Evolutionary conservation across 768 basidiomycete genomes (phyloP).

Genomic region (Rhodocollybia butyracea): DNA sequence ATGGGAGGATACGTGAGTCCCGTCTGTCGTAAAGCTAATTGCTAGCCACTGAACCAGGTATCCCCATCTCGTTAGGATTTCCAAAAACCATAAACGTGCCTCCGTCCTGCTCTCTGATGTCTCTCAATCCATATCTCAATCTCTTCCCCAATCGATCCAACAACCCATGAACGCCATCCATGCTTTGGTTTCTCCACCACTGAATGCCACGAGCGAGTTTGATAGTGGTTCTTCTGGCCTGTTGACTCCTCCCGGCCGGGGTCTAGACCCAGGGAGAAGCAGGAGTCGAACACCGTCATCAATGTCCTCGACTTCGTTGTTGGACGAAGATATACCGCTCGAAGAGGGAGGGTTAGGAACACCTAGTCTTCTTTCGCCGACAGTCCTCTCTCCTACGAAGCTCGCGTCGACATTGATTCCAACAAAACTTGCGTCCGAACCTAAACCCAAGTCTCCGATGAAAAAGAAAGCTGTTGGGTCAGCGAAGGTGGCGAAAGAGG

Average conservation of each 20-base stretch:
- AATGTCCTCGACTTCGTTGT: slow-evolving; percentile 13
- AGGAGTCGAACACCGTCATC: slow-evolving; percentile 15
- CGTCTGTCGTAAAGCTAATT: background rate
- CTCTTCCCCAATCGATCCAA: slow-evolving; percentile 31
- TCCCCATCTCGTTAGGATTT: slow-evolving; percentile 45
- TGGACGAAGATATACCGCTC: slow-evolving; percentile 6
- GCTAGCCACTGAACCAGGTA: slow-evolving; percentile 1
- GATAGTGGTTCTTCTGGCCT: too few species aligned
- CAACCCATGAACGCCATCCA: too few species aligned
- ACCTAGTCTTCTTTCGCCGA: background rate
- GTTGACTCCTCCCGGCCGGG: slow-evolving; percentile 17
- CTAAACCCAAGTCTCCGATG: slow-evolving; percentile 7
- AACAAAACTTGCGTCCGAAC: too few species aligned
- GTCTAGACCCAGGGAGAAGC: too few species aligned
- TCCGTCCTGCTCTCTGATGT: slow-evolving; percentile 65
- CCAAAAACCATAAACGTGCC: slow-evolving; percentile 66
- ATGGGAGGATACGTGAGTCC: slow-evolving; percentile 58
- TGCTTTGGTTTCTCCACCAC: slow-evolving; percentile 38
- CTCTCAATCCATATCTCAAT: slow-evolving; percentile 30
- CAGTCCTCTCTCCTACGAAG: slow-evolving; percentile 2
- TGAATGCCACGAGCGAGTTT: slow-evolving; percentile 22
- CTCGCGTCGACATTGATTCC: background rate
- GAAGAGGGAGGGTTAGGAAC: background rate
- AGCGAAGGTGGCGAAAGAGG: background rate
- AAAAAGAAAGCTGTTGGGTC: background rate